Percentiles rank a stretch among this genome's conserved stretches.
These are phyloP conservation scores for Suillus clintonianus DNA, from an alignment of 768 basidiomycete species.

Conservation along the genomic window DNA sequence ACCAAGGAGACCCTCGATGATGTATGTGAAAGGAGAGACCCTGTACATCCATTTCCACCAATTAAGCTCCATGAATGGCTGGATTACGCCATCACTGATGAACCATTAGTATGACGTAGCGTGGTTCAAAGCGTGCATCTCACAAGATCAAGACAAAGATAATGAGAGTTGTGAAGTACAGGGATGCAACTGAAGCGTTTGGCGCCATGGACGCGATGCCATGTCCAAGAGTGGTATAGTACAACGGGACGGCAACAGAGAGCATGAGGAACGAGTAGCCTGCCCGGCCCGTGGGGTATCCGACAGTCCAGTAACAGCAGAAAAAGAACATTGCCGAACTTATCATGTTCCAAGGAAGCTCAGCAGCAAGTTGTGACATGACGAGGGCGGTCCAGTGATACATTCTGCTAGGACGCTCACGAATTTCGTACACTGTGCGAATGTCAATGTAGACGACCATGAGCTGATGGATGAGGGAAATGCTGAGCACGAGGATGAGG, in stretches of 20 bases:
- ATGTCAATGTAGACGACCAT: slow-evolving; percentile 60
- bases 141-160: slow-evolving; percentile 62
- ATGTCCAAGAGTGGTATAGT: slow-evolving; percentile 62
- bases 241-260: slow-evolving; percentile 55
- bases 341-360: slow-evolving; percentile 62
- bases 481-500: slow-evolving; percentile 51
- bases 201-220: slow-evolving; percentile 63
- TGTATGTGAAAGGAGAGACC: slow-evolving; percentile 55
- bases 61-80: slow-evolving; percentile 59
- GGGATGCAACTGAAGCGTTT: slow-evolving; percentile 56
- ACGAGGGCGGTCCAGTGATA: slow-evolving; percentile 65
- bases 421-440: slow-evolving; percentile 63
- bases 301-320: slow-evolving; percentile 72
- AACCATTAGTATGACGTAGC: not conserved
- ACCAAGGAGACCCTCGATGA: slow-evolving; percentile 49
- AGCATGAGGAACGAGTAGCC: slow-evolving; percentile 60
- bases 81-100: slow-evolving; percentile 59
- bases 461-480: slow-evolving; percentile 63
- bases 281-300: slow-evolving; percentile 51
- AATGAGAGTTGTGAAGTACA: slow-evolving; percentile 61
- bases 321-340: slow-evolving; percentile 60
- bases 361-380: slow-evolving; percentile 54
- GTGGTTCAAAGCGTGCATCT: not conserved
- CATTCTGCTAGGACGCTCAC: slow-evolving; percentile 64
- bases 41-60: slow-evolving; percentile 77